These are phyloP conservation scores for Cladosporium sp. DNA, from an alignment of 2,329 filamentous ascomycete genomes.

Conservation along the genomic window DNA sequence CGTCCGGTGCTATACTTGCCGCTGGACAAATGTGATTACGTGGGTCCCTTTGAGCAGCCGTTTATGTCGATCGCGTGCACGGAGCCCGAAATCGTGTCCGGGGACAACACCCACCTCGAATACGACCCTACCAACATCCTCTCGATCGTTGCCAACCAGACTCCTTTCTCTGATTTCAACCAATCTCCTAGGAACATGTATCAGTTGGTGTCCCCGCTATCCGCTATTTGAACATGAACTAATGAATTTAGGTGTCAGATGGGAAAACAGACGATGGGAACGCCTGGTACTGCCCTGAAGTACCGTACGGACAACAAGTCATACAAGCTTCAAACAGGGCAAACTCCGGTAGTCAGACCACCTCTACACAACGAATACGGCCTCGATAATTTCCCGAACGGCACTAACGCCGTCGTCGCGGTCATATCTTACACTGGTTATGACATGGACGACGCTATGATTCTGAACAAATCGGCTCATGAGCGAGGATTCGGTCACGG, in stretches of 20 bases:
- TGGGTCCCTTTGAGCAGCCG: constrained; percentile 91
- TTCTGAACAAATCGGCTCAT: constrained; percentile 93
- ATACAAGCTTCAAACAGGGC: constrained; percentile 89
- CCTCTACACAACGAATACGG: constrained; percentile 94
- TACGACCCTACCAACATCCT: constrained; percentile 93
- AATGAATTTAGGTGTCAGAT: constrained; percentile 63
- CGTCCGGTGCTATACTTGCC: constrained; percentile 89
- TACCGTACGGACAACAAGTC: constrained; percentile 96
- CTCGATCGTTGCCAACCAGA: constrained; percentile 97
- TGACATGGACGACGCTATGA: constrained; percentile 99
- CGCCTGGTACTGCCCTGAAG: constrained; percentile 74
- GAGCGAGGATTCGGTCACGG: constrained; percentile 94
- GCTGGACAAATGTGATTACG: constrained; percentile 75
- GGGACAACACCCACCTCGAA: constrained; percentile 88
- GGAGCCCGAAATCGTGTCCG: constrained; percentile 80
- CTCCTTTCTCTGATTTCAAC: constrained; percentile 97
- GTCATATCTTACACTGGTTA: constrained; percentile 99
- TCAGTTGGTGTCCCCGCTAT: constrained; percentile 15
- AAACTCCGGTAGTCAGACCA: constrained; percentile 87
- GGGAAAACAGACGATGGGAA: constrained; percentile 99
- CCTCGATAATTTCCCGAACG: constrained; percentile 96
- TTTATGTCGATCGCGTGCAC: constrained; percentile 97
- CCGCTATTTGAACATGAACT: too few species aligned
- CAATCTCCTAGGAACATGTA: constrained; percentile 99
- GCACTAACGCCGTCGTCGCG: constrained; percentile 88